Evolutionary conservation across 208 protist species (phyloP).

Genomic region (Herpetomonas samuelpessoai): DNA sequence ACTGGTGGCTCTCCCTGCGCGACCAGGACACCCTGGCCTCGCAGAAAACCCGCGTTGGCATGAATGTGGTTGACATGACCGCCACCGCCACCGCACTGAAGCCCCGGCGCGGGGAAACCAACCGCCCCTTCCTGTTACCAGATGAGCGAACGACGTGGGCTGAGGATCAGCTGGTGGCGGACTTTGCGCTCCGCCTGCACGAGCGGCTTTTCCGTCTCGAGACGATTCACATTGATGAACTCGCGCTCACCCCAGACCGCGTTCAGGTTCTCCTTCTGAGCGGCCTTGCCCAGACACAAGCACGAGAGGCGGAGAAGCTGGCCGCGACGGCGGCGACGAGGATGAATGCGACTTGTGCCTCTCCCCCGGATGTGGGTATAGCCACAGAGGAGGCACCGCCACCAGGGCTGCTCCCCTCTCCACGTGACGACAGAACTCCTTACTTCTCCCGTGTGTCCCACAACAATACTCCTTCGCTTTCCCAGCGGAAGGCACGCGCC

Average conservation of each 20-base stretch:
- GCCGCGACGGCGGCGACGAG: neutral
- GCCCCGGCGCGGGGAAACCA: constrained; percentile 6
- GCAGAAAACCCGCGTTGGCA: neutral
- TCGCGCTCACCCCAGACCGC: constrained; percentile 54
- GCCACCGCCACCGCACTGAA: constrained; percentile 5
- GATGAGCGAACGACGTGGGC: constrained; percentile 14
- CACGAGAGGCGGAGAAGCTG: neutral
- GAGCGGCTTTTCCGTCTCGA: constrained; percentile 27
- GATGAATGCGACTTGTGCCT: too few relatives aligned
- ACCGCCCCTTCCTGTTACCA: constrained; percentile 40
- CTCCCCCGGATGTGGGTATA: neutral
- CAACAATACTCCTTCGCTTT: too few relatives aligned
- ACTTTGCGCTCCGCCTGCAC: constrained; percentile 46
- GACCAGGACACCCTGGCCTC: neutral
- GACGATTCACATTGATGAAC: constrained; percentile 64
- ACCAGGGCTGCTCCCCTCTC: too few relatives aligned
- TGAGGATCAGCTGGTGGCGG: constrained; percentile 59
- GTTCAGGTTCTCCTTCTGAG: constrained; percentile 60
- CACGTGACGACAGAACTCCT: too few relatives aligned
- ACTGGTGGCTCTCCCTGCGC: constrained; percentile 75
- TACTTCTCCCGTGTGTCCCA: too few relatives aligned
- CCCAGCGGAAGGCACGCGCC: too few relatives aligned
- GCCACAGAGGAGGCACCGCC: neutral
- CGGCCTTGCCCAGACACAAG: constrained; percentile 27
- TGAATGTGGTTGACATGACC: constrained; percentile 5